Evolutionary conservation across 192 early-diverging fungal genomes (phyloP).

Genomic region (Oehlia diaphana): DNA sequence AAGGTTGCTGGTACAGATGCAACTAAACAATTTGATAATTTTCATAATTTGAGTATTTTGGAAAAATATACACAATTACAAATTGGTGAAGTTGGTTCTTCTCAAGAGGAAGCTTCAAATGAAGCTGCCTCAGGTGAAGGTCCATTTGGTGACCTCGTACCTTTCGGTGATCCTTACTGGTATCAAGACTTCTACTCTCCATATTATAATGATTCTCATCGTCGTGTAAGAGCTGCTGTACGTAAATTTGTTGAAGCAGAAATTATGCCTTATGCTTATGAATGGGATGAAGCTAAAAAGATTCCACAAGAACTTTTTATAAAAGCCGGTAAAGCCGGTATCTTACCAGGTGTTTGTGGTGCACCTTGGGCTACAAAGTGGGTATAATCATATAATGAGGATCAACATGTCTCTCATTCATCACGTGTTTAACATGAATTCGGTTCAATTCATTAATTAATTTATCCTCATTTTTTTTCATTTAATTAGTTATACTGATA

Average conservation of each 20-base stretch:
- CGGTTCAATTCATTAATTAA: background rate
- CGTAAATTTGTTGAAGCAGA: slow-evolving; percentile 80
- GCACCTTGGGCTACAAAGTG: slow-evolving; percentile 24
- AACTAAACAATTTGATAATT: slow-evolving; percentile 82
- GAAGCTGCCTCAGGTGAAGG: slow-evolving; percentile 47
- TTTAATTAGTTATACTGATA: slow-evolving; percentile 5
- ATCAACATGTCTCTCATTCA: too few relatives aligned
- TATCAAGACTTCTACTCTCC: slow-evolving; percentile 64
- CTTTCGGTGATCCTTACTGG: slow-evolving; percentile 82
- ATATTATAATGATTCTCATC: slow-evolving; percentile 80
- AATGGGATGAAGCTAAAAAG: slow-evolving; percentile 83
- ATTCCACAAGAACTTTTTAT: slow-evolving; percentile 71
- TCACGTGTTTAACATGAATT: background rate
- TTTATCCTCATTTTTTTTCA: background rate
- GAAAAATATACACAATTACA: slow-evolving; percentile 64
- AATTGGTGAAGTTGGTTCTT: slow-evolving; percentile 64
- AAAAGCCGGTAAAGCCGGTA: slow-evolving; percentile 74
- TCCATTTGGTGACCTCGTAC: slow-evolving; percentile 73
- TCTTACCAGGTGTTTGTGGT: slow-evolving; percentile 65
- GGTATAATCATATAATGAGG: background rate
- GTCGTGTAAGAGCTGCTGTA: slow-evolving; percentile 57
- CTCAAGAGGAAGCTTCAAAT: slow-evolving; percentile 31
- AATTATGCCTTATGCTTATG: slow-evolving; percentile 70
- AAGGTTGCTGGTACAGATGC: slow-evolving; percentile 81
- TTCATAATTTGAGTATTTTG: slow-evolving; percentile 70